Base-by-base conservation (phyloP, 805 yeast genomes). In the Hanseniaspora thailandica region DNA sequence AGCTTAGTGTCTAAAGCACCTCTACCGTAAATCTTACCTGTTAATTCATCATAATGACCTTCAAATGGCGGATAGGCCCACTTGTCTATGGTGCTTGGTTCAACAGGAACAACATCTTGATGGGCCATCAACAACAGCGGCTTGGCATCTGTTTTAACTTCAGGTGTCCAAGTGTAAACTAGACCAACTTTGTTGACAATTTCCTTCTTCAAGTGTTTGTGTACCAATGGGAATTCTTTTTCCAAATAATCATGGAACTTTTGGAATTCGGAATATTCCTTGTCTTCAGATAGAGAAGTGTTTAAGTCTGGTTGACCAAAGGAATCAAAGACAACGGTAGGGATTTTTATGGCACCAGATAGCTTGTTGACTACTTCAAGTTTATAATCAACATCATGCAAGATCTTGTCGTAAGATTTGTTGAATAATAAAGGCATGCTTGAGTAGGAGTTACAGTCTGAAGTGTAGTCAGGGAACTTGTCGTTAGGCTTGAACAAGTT, bases 31-130 rank as follows among this genome's bases (percentile, higher is more conserved):
- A 85, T 59, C 44, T 63, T 67, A 20, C 71, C 68, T 26, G 40
- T 52, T 12, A 55, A 47, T 2, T 86, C 89, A 59, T 83, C 88
- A 60, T 68, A 81, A 59, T 72, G 67, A n/a, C 83, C 84, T 38
- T 70, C 61, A 57, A 79, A 82, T 2, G 90, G 90, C 8, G 76
- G 77, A 60, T 76, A 69, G 0, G 66, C 66, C 93, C 93, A 84
- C 54, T 76, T 70, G 19, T 61, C 65, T 28, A 70, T 62, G 0
- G 85, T 77, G 20, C 72, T 75, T 12, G 64, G 62, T 60, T 78
- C 82, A 9, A 82, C 81, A 1, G 93, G 93, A 23, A 84, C 93
- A 2, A 80, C 84, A 61, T 84, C 90, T 62, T 78, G 82, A 63
- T 84, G 93, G 2, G 87, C 88, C 61, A 81, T 75, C 48, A 83